Evolutionary conservation across 768 basidiomycete species (phyloP).

Genomic region (Lepiota brunneoincarnata): DNA sequence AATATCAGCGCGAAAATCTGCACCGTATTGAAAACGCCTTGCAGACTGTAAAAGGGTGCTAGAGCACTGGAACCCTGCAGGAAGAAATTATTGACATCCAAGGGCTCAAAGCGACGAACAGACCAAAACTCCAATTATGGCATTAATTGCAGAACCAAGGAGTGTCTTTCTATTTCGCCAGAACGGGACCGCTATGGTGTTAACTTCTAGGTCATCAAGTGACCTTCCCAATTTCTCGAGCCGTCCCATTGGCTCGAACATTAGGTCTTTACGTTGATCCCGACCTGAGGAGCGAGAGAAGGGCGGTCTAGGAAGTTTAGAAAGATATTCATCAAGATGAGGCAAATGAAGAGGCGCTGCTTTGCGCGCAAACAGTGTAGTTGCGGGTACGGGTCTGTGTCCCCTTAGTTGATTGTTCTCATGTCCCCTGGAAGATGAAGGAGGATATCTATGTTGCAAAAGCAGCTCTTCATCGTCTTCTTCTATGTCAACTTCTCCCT

Average conservation of each 20-base stretch:
- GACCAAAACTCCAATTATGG: constrained; percentile 57
- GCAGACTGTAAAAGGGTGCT: constrained; percentile 66
- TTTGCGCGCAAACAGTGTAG: constrained; percentile 53
- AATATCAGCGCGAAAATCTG: constrained; percentile 73
- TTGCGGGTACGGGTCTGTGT: constrained; percentile 53
- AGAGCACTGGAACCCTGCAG: constrained; percentile 66
- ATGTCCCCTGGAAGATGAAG: not conserved
- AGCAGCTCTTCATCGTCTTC: constrained; percentile 15
- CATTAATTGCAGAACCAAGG: constrained; percentile 41
- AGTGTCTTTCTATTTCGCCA: constrained; percentile 58
- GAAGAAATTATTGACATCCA: not conserved
- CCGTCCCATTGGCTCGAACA: constrained; percentile 65
- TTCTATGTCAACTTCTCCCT: constrained; percentile 5
- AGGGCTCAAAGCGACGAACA: constrained; percentile 15
- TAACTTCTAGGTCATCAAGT: constrained; percentile 60
- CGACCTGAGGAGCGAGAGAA: constrained; percentile 27
- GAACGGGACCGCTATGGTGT: constrained; percentile 40
- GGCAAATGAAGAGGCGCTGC: constrained; percentile 62
- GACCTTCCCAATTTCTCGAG: constrained; percentile 45
- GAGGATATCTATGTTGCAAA: constrained; percentile 21
- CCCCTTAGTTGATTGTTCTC: not conserved
- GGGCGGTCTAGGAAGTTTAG: constrained; percentile 39
- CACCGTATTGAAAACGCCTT: constrained; percentile 64
- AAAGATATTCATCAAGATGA: constrained; percentile 56
- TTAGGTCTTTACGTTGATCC: constrained; percentile 16